Percentiles rank a stretch among this genome's conserved stretches.
Conservation (phyloP, 768 basidiomycete genomes). For the Dendrothele bispora region DNA sequence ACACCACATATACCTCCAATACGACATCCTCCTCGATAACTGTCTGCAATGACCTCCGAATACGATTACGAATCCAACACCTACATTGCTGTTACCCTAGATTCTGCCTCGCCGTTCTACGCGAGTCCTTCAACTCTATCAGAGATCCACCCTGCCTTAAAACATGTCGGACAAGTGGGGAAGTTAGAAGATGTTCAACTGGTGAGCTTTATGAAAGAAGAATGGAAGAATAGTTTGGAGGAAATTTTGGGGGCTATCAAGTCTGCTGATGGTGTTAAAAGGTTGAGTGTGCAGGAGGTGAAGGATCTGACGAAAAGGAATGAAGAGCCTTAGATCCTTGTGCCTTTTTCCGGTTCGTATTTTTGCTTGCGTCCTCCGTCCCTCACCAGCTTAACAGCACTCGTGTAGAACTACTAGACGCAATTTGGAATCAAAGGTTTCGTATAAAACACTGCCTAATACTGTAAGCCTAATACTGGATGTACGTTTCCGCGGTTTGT, state of each 20-base stretch:
- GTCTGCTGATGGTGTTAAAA: constrained; percentile 26
- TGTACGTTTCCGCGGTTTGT: no score
- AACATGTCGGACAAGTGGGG: constrained; percentile 41
- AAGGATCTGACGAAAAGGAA: constrained; percentile 34
- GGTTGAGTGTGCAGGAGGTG: constrained; percentile 38
- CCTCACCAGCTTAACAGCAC: no score
- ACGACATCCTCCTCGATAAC: no score
- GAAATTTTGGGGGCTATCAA: constrained; percentile 31
- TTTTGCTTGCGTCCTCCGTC: no score
- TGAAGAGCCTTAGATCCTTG: no score
- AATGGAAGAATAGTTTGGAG: constrained; percentile 32
- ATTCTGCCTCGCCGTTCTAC: constrained; percentile 31
- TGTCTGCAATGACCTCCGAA: no score
- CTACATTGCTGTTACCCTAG: constrained; percentile 43
- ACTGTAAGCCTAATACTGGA: no score
- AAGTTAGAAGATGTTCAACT: constrained; percentile 43
- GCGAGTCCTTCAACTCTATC: constrained; percentile 29
- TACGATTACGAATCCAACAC: constrained; percentile 40
- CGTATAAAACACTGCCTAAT: no score
- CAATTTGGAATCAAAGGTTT: no score
- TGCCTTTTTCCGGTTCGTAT: no score
- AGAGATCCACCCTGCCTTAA: constrained; percentile 32
- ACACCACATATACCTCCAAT: no score
- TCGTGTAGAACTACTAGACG: no score
- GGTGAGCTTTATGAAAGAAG: constrained; percentile 39